A percentile compares a stretch with the other conserved stretches of the same genome.
phyloP scores from a whole-genome alignment of 1,284 basidiomycete genomes.

The Clitocybe nebularis region DNA sequence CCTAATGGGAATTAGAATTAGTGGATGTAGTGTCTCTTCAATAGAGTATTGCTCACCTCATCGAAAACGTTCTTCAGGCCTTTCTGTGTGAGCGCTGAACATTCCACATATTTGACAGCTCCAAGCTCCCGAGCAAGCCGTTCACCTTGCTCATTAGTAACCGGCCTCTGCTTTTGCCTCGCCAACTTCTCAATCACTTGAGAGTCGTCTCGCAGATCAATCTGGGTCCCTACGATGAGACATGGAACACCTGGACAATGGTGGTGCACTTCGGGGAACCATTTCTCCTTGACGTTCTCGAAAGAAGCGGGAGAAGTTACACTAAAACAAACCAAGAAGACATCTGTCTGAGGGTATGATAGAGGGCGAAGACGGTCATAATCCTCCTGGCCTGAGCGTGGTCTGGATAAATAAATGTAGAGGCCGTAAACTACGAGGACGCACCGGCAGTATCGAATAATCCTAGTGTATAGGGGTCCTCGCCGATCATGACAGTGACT shows the following conservation, averaged over 20 bases:
- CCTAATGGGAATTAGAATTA: constrained; percentile 46
- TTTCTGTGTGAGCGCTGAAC: constrained; percentile 98
- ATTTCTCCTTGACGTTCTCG: constrained; percentile 99
- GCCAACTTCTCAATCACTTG: constrained; percentile 93
- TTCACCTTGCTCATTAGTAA: constrained; percentile 87
- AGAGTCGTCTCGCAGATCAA: constrained; percentile 93
- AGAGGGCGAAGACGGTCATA: constrained; percentile 98
- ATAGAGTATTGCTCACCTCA: constrained; percentile 63
- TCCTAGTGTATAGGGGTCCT: constrained; percentile 98
- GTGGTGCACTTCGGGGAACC: constrained; percentile 99
- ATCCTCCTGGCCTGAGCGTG: constrained; percentile 88
- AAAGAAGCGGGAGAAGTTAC: constrained; percentile 98
- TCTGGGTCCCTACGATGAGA: constrained; percentile 97
- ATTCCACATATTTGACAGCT: constrained; percentile 99
- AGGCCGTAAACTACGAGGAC: constrained; percentile 17
- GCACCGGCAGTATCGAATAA: constrained; percentile 97
- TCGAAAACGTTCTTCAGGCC: constrained; percentile 99
- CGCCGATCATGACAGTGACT: constrained; percentile 99
- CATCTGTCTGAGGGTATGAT: constrained; percentile 99
- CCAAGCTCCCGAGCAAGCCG: constrained; percentile 92
- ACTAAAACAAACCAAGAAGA: constrained; percentile 99
- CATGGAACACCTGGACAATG: constrained; percentile 99
- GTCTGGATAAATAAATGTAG: constrained; percentile 1
- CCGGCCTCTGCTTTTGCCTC: constrained; percentile 94
- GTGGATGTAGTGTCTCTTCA: constrained; percentile 6